Evolutionary conservation across 306 rosid genomes (phyloP).

Genomic region (Cyclanthera cordifolia): DNA sequence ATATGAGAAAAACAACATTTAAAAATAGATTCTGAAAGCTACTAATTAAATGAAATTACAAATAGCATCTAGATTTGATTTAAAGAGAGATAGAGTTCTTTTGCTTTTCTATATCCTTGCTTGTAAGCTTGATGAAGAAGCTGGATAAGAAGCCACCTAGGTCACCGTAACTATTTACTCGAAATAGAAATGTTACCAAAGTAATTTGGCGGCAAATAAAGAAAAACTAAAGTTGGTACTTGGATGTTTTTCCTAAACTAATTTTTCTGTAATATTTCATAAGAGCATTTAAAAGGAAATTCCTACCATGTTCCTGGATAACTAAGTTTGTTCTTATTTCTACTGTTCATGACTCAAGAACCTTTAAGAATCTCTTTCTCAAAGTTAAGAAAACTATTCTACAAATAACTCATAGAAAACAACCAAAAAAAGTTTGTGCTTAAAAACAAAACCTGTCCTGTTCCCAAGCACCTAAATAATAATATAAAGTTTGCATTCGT

Average conservation of each 20-base stretch:
- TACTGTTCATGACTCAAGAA: not conserved
- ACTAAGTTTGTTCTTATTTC: constrained; percentile 6
- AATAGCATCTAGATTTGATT: constrained; percentile 2
- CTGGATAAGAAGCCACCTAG: not conserved
- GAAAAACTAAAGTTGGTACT: not conserved
- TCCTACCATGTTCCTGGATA: not conserved
- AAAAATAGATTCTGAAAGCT: constrained; percentile 4
- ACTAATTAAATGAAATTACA: not conserved
- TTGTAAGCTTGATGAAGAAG: constrained; percentile 6
- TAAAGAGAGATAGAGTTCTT: constrained; percentile 7
- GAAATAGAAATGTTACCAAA: not conserved
- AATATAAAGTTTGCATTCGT: constrained; percentile 9
- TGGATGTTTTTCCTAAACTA: not conserved
- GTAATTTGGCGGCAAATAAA: not conserved
- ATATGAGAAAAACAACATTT: not conserved
- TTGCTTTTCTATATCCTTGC: not conserved
- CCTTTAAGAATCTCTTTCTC: not conserved
- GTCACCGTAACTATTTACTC: too few species aligned
- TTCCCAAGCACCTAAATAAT: constrained; percentile 6
- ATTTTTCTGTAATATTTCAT: not conserved
- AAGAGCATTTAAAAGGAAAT: not conserved
- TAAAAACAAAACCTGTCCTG: not conserved
- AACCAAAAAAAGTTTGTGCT: not conserved
- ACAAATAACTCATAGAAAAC: not conserved
- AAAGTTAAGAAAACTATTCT: too few species aligned